Base-by-base conservation (phyloP, 2,329 filamentous ascomycete genomes). In the Arthrobotrys entomopaga region DNA sequence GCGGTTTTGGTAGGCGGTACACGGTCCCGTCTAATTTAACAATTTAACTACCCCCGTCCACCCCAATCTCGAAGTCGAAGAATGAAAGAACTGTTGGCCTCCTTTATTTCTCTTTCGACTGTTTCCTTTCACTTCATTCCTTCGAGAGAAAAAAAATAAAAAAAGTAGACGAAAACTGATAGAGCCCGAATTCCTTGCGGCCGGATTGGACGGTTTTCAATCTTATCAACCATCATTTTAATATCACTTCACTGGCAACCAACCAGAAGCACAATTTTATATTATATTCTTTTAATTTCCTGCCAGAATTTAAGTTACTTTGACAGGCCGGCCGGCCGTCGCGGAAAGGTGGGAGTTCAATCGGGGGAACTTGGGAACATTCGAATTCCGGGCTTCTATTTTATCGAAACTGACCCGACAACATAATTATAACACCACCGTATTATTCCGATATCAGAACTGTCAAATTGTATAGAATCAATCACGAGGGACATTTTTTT, bases 1-100 rank as follows among this genome's bases (percentile, higher is more conserved):
- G 65, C 65, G 53, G 65, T 70, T 70, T 70, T 64, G 65, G 65
- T 70, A 70, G 65, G 65, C 65, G 65, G 65, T 70, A 70, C 50
- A 24, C 11, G 6, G n/a, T 10, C n/a, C 20, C n/a, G 40, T n/a
- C 24, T 43, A 24, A 63, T 57, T 61, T 61, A 57, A 53, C 24
- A 60, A 24, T 70, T 63, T 63, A 70, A 63, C 60, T 70, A 42
- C 58, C 43, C 29, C 29, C 50, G 40, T 8, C 20, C 49, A 61
- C 56, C 65, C 65, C 54, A 16, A 34, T 34, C 20, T 34, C 29
- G 29, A 34, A 29, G 38, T 34, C 19, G 49, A 50, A 29, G 16
- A n/a, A n/a, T 10, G 22, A 34, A 11, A 38, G 49, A 20, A 60
- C 59, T 60, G 53, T 24, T 67, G 48, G 54, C 61, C 65, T 69